Evolutionary conservation across 1,139 yeast genomes (phyloP).

Genomic region (Kazachstania sp.): DNA sequence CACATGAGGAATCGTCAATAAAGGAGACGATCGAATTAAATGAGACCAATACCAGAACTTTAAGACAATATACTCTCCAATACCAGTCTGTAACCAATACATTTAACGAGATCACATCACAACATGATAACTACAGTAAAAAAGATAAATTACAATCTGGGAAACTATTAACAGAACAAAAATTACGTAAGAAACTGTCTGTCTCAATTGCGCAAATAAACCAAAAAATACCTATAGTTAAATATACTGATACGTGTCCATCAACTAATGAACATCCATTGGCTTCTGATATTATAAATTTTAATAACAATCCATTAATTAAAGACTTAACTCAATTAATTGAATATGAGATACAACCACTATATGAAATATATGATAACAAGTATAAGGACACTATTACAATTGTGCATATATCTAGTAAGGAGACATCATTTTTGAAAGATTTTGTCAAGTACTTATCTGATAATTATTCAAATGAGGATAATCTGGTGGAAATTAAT

Average conservation of each 20-base stretch:
- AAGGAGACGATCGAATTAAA: neutral
- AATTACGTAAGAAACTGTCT: constrained; percentile 1
- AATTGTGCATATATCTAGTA: neutral
- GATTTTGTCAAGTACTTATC: too few species aligned
- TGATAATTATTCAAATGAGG: too few species aligned
- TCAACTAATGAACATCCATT: neutral
- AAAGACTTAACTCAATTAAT: neutral
- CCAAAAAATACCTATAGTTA: neutral
- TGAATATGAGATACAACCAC: neutral
- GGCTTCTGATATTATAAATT: neutral
- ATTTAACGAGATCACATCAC: neutral
- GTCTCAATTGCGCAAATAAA: constrained; percentile 5
- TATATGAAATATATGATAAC: neutral
- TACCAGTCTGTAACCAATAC: neutral
- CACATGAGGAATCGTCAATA: neutral
- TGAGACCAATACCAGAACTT: too few species aligned
- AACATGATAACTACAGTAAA: too few species aligned
- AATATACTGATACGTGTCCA: neutral
- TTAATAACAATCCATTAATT: constrained; percentile 2
- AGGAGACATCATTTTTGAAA: too few species aligned
- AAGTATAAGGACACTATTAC: neutral
- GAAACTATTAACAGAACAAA: constrained; percentile 3
- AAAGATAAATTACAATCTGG: neutral
- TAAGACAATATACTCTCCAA: neutral
- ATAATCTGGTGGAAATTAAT: too few species aligned